Base-by-base conservation (phyloP, 805 yeast species). In the Zygoascus biomembranicola region DNA sequence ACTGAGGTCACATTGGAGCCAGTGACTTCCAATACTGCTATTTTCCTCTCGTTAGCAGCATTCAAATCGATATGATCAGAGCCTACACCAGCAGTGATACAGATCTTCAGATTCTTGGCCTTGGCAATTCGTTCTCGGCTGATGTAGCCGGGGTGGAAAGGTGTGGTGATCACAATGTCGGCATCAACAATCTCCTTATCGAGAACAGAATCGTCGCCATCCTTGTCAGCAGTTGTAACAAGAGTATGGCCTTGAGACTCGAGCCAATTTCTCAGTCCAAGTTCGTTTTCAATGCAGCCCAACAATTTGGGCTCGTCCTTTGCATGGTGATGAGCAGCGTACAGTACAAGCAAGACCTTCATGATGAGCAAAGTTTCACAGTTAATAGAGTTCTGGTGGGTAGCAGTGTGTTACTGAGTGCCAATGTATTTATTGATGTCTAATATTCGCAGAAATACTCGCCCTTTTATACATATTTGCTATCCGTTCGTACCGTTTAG, bases 31-130 rank as follows among this genome's bases (percentile, higher is more conserved):
- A 81, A 73, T 18, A 86, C 94, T 16, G 85, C 76, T 63, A 86
- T 79, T 57, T 79, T 77, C 55, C 73, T 72, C 59, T 78, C 81
- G 60, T 81, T 79, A 59, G 87, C 82, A 61, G 85, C 85, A 60
- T 77, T 77, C 62, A 86, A 75, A 64, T 85, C 92, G 57, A 85
- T 75, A 69, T 86, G 94, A 66, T 86, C 94, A 19, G 89, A 82
- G 11, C 95, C 95, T 55, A 86, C 90, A 61, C 94, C 95, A 9
- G 95, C 95, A 49, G 90, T 86, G 61, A 85, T 75, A 56, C 82
- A 73, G 50, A 84, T 65, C 73, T 84, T 85, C 69, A 86, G 76
- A 54, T 60, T 84, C 66, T 82, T 81, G 35, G 92, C 90, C 64
- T 78, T 77, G 49, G 73, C 80, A 58, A 86, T 76, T 63, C 92